A percentile compares a stretch with the other conserved stretches of the same genome.
phyloP scores from a whole-genome alignment of 768 basidiomycete genomes.

The Piloderma croceum region DNA sequence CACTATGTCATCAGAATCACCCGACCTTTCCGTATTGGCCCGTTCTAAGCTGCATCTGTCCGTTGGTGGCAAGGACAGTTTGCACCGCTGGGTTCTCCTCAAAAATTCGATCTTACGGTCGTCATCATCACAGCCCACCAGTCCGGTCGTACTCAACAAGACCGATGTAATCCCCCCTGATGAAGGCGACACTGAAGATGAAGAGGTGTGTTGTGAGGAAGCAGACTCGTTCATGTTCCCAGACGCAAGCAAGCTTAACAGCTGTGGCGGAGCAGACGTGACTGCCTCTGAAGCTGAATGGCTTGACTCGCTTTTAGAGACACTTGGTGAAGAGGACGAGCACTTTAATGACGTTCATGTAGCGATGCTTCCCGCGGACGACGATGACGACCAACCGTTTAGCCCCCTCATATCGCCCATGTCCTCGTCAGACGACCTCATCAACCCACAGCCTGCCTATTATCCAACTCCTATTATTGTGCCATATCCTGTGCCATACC shows the following conservation, averaged over 20 bases:
- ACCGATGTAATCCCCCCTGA: constrained; percentile 28
- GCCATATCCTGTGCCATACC: constrained; percentile 64
- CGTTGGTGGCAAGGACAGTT: constrained; percentile 56
- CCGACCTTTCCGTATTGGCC: constrained; percentile 56
- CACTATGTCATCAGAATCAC: constrained; percentile 43
- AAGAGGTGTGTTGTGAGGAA: constrained; percentile 36
- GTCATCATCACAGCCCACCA: constrained; percentile 32
- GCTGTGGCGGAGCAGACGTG: constrained; percentile 25
- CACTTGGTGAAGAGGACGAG: constrained; percentile 65
- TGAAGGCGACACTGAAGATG: constrained; percentile 45
- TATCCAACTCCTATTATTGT: constrained; percentile 42
- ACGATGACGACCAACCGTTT: constrained; percentile 50
- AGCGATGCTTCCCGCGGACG: constrained; percentile 50
- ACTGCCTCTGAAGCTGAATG: constrained; percentile 66
- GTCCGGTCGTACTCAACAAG: constrained; percentile 30
- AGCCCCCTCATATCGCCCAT: constrained; percentile 66
- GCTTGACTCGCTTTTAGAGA: constrained; percentile 77
- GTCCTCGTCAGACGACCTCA: constrained; percentile 74
- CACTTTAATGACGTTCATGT: constrained; percentile 40
- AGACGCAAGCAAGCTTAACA: constrained; percentile 54
- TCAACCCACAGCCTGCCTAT: constrained; percentile 46
- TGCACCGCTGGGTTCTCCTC: constrained; percentile 83
- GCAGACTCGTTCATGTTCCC: constrained; percentile 77
- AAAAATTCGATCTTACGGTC: constrained; percentile 75
- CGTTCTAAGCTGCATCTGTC: constrained; percentile 70